Base-by-base conservation (phyloP, 257 asterid species). In the Nicotiana tabacum region DNA sequence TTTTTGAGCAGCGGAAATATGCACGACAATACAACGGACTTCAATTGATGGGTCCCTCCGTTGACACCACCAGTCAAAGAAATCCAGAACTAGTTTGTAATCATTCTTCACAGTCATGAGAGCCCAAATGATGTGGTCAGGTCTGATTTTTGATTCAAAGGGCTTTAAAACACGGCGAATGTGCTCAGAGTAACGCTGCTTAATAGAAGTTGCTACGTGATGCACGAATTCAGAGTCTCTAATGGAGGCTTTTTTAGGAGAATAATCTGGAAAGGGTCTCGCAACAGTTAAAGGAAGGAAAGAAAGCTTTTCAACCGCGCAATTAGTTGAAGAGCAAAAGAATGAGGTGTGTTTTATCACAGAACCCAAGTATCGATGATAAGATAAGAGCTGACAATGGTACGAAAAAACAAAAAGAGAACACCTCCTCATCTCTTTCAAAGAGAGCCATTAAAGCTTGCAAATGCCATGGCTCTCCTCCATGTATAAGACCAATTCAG, bases 41-140 rank as follows among this genome's bases (percentile, higher is more conserved):
- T 96, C 99, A 78, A 96, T 86, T 11, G 98, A 93, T 10, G 97
- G 98, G 65, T 88, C 86, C 84, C 95, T 90, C 81, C 92, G 89
- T 81, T 88, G 78, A 84, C 94, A 91, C 24, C 87, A 96, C 98
- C 99, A 96, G 61, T 93, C 92, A 85, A 86, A 92, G 82, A 94
- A 90, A 83, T 87, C 90, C 78, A 92, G 80, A 56, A 90, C 98
- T 70, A 96, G 88, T 43, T 79, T 88, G 87, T 92, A 94, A 82
- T 94, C 95, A 81, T 85, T 83, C 83, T 84, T 92, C 86, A 96
- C 84, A 82, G 89, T 91, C 91, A 93, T 94, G 84, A 93, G 93
- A 84, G 92, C 94, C 99, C 98, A 94, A 84, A 96, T 88, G 78
- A 96, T 91, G 87, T 92, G 94, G 87, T 94, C 98, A 64, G 93